A percentile compares a stretch with the other conserved stretches of the same genome.
Evolutionary conservation across 768 basidiomycete genomes (phyloP).

Genomic region (Leccinum aurantiacum): DNA sequence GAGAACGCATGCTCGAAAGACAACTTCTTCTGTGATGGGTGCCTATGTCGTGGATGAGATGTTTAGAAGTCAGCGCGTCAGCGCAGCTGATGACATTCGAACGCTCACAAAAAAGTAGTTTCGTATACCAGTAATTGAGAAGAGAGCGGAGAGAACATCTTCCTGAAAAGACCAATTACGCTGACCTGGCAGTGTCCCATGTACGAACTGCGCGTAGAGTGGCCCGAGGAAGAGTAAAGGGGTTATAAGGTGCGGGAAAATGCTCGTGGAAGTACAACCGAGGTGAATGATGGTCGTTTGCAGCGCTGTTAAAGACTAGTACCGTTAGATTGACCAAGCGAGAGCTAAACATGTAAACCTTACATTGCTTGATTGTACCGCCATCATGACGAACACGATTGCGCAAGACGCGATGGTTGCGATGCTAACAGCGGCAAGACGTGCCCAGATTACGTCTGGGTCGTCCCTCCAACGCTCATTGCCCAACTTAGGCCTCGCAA

Average conservation of each 20-base stretch:
- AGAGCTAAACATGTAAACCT: not conserved
- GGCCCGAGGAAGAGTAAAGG: conserved; percentile 80
- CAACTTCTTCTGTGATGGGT: conserved; percentile 90
- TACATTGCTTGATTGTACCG: conserved; percentile 22
- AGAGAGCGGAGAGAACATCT: conserved; percentile 42
- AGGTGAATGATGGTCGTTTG: conserved; percentile 40
- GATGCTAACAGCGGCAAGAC: conserved; percentile 64
- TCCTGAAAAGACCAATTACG: conserved; percentile 43
- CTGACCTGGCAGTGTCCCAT: conserved; percentile 54
- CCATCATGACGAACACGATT: conserved; percentile 48
- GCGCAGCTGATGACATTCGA: not conserved
- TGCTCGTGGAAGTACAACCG: conserved; percentile 33
- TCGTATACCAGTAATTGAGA: conserved; percentile 59
- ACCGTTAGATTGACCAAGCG: conserved; percentile 6
- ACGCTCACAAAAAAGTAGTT: conserved; percentile 59
- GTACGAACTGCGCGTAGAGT: conserved; percentile 56
- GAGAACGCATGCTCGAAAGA: conserved; percentile 85
- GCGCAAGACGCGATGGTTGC: conserved; percentile 61
- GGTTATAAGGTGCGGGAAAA: conserved; percentile 60
- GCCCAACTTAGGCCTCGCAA: conserved; percentile 31
- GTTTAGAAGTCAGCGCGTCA: not conserved
- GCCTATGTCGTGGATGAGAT: conserved; percentile 46
- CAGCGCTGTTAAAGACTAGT: conserved; percentile 22
- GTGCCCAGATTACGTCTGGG: conserved; percentile 78
- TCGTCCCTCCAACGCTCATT: conserved; percentile 74